Base-by-base conservation (phyloP, 1,284 basidiomycete genomes). In the Sparassis latifolia region DNA sequence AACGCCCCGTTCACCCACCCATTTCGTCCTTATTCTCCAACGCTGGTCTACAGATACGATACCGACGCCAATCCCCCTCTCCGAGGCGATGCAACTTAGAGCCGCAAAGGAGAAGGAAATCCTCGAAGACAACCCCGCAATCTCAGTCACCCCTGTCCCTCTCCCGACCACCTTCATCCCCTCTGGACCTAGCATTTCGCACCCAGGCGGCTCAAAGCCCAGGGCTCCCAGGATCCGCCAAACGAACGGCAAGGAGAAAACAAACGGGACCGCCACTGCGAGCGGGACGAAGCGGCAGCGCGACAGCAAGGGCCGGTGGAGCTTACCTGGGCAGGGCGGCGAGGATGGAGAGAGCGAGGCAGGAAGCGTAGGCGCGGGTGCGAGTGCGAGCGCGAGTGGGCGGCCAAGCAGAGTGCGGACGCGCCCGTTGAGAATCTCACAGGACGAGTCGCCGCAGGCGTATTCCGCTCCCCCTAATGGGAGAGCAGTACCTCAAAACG, bases 111-210 rank as follows among this genome's bases (percentile, higher is more conserved):
- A 80, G 64, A 78, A 76, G 54, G 79, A 79, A 58, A 62, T 78
- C 27, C 58, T 79, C 6, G 77, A 82, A 44, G 78, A 78, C 50
- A 78, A 83, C 57, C 80, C 84, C 33, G 77, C 82, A 32, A 71
- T 78, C 51, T 68, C 73, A 12, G 61, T 72, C 7, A 58, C 71
- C 47, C 56, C 56, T 10, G 41, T 49, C 30, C 27, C 44, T 10
- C 35, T 29, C 7, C 38, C 46, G 1, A 44, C 29, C 3, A 28
- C 44, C 2, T 28, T 28, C 27, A 39, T 31, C 5, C 27, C 43
- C 4, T 20, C 47, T 30, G 40, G 40, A 9, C 40, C 40, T 9
- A 42, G 1, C 28, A 9, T 27, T 27, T 42, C 40, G 40, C 35
- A 32, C 33, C 5, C 3, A 39, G 42, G 47, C 29, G 55, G 52